Evolutionary conservation across 164 flowering plant species (phyloP), one percentile per base, ranked within the genome.

Genomic region (Buxus sempervirens): DNA sequence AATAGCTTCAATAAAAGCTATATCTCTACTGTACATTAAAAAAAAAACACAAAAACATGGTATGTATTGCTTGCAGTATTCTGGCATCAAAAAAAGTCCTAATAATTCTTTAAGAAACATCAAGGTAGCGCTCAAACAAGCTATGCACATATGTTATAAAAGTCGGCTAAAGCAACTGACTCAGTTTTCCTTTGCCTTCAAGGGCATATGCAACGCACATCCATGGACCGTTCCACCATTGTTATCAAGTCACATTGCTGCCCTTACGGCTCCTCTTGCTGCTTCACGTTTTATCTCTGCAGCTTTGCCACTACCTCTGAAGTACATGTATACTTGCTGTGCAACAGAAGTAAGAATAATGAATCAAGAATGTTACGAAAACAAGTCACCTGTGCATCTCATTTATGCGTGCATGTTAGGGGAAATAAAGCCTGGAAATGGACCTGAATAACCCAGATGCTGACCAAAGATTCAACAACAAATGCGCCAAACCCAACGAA

Each of bases 371-470:
- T 15, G 9, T 10, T 45, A 45, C 5, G 51, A 45, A n/a, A 45
- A 45, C 16, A 10, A 1, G 51, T 15, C 51, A 45, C 16, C 18
- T 6, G 51, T 45, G 51, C 51, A 10, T 45, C 2, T 15, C 5
- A 10, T 10, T 45, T 45, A 15, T 6, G 9, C 6, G 26, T 5
- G 9, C 27, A 20, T 54, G 59, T 19, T 9, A 49, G 21, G 5
- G 18, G 25, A 51, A 55, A 24, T 28, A 18, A 25, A 27, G 27
- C 24, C 22, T n/a, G 57, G 48, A 76, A 54, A 24, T 48, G 21
- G 53, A 93, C 99, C 99, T 96, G 97, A 66, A 91, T 82, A 72
- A 96, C 98, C 98, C 99, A 92, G 76, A 93, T 72, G 79, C 98
- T 91, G 64, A 96, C 64, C 69, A 93, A 26, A 36, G 90, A 71